Percentiles rank a stretch among this genome's conserved stretches.
phyloP scores from a whole-genome alignment of 371 early-diverging fungal genomes.

The Phascolomyces articulosus region DNA sequence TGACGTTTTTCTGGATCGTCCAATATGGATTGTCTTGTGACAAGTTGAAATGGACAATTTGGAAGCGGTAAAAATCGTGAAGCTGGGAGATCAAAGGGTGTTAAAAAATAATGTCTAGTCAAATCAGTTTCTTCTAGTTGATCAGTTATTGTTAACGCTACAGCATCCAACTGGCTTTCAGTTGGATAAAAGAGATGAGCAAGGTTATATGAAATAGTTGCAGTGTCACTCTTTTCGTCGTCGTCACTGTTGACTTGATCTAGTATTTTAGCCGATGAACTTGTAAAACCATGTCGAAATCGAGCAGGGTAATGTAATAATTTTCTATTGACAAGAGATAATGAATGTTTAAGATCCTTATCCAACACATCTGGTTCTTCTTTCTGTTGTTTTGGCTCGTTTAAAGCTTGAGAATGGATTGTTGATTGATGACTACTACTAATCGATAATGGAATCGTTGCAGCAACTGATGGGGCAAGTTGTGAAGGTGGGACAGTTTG shows the following conservation, averaged over 20 bases:
- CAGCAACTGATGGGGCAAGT: too few species aligned
- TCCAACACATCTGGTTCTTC: not conserved
- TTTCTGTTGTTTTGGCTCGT: not conserved
- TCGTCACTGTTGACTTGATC: not conserved
- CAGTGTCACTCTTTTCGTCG: not conserved
- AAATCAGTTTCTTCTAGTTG: not conserved
- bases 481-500: too few species aligned
- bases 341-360: not conserved
- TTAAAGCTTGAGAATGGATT: not conserved
- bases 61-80: not conserved
- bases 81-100: constrained; percentile 9
- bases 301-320: not conserved
- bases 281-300: not conserved
- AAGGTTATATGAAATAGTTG: not conserved
- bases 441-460: not conserved
- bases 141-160: not conserved
- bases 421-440: not conserved
- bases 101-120: not conserved
- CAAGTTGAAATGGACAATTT: constrained; percentile 11
- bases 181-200: not conserved
- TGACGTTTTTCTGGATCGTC: constrained; percentile 7
- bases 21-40: constrained; percentile 6
- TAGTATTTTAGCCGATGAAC: not conserved
- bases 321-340: not conserved
- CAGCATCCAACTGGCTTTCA: too few species aligned